Evolutionary conservation across 2,329 filamentous ascomycete species (phyloP).

Genomic region (Colletotrichum sp.): DNA sequence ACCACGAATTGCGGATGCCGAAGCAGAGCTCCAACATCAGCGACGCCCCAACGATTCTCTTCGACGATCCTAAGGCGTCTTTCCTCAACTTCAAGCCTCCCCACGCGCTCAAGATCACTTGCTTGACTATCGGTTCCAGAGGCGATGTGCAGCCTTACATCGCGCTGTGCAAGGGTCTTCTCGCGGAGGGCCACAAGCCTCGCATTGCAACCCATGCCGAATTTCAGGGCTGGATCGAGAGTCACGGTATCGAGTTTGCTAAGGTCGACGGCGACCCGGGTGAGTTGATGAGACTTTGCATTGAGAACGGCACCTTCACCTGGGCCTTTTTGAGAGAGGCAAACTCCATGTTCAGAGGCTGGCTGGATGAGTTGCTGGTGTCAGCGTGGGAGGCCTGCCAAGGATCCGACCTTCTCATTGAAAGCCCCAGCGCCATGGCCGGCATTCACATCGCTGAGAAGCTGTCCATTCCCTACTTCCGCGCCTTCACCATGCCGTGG

Average conservation of each 20-base stretch:
- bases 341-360: constrained; percentile 86
- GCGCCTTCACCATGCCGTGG: constrained; percentile 99
- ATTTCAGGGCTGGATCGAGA: constrained; percentile 86
- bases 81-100: constrained; percentile 90
- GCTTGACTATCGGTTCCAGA: constrained; percentile 92
- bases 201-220: constrained; percentile 92
- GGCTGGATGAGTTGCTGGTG: constrained; percentile 86
- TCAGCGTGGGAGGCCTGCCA: constrained; percentile 87
- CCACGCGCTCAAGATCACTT: constrained; percentile 82
- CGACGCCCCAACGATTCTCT: constrained; percentile 78
- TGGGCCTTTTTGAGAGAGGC: constrained; percentile 89
- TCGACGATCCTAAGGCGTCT: constrained; percentile 88
- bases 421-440: constrained; percentile 95
- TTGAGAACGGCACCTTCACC: constrained; percentile 97
- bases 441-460: constrained; percentile 98
- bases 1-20: constrained; percentile 57
- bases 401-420: constrained; percentile 87
- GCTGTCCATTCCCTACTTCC: constrained; percentile 91
- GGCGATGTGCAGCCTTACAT: constrained; percentile 99
- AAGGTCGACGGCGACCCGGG: constrained; percentile 89
- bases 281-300: constrained; percentile 94
- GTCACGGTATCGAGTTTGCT: constrained; percentile 93
- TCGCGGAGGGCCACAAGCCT: constrained; percentile 85
- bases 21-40: constrained; percentile 47
- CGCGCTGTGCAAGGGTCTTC: constrained; percentile 87